phyloP scores from a whole-genome alignment of 805 yeast genomes.

The Clavispora vitiphila region DNA sequence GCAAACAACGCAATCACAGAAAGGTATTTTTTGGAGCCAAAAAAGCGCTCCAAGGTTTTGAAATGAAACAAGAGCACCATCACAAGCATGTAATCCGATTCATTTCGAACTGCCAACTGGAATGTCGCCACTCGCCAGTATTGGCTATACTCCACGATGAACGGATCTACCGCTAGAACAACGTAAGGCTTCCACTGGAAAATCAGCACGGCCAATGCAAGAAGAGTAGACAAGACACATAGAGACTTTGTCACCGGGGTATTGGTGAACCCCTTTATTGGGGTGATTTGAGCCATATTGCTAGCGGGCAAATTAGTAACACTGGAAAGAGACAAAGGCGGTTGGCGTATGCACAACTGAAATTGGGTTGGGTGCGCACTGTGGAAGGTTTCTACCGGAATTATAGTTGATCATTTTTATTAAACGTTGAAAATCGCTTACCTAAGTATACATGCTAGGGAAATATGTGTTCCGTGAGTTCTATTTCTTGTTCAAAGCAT shows the following conservation, averaged over 20 bases:
- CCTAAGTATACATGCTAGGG: conserved; percentile 1
- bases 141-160: conserved; percentile 48
- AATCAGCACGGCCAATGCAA: conserved; percentile 40
- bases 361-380: no score
- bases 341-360: background rate
- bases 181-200: conserved; percentile 41
- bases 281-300: conserved; percentile 35
- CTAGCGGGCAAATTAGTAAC: background rate
- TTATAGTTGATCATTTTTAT: background rate
- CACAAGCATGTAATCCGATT: conserved; percentile 49
- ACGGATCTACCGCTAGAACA: conserved; percentile 46
- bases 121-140: conserved; percentile 50
- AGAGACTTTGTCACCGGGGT: conserved; percentile 41
- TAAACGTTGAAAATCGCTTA: background rate
- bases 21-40: conserved; percentile 52
- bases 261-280: conserved; percentile 37
- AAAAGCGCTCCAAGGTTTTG: conserved; percentile 52
- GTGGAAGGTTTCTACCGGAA: no score
- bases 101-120: conserved; percentile 53
- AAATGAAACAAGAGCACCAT: conserved; percentile 45
- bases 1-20: conserved; percentile 41
- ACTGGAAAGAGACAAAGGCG: background rate
- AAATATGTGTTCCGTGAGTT: background rate
- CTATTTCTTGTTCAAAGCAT: conserved; percentile 18
- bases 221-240: conserved; percentile 28